Base-by-base conservation (phyloP, 2,329 filamentous ascomycete genomes). In the Pestalotiopsis sp. region DNA sequence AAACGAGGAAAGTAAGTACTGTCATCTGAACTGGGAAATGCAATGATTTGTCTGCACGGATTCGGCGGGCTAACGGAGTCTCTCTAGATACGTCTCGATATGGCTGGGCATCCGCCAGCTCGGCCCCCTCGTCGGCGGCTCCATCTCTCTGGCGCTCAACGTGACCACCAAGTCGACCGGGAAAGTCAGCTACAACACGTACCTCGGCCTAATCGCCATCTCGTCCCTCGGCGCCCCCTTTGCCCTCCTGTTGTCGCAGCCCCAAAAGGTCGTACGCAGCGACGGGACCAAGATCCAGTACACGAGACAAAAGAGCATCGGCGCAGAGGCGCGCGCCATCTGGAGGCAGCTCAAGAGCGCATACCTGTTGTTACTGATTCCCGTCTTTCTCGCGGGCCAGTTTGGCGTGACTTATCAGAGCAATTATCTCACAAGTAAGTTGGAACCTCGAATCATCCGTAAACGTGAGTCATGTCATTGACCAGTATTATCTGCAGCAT, bases 361-460 rank as follows among this genome's bases (percentile, higher is more conserved):
- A 2, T 64, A 64, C 27, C 40, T 64, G 17, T 40, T 64, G 61
- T 23, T 64, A 2, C 12, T 64, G 12, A 40, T 64, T 5, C 61
- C 61, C 2, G 38, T 64, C 12, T 64, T 64, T 7, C 38, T 64
- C 17, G 61, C 61, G n/a, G 61, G 61, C 3, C 61, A 64, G 38
- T 64, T 64, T 36, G 61, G 61, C 2, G 61, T 64, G 9, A 64
- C 61, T 45, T 64, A 64, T 13, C 61, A 64, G 17, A 64, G 61
- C 40, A 64, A 64, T 20, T 64, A 64, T 12, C 17, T 64, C 2
- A 64, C 61, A 1, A 64, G 61, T 64, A 31, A 27, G 61, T 64
- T 17, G 31, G 14, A 4, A 6, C 1, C 12, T 13, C 23, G 31
- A 2, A 36, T 9, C 7, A 36, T 9, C 6, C 31, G 6, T 9